These are phyloP conservation scores for Botryosphaeria dothidea DNA, from an alignment of 2,329 filamentous ascomycete species.

Conservation along the genomic window DNA sequence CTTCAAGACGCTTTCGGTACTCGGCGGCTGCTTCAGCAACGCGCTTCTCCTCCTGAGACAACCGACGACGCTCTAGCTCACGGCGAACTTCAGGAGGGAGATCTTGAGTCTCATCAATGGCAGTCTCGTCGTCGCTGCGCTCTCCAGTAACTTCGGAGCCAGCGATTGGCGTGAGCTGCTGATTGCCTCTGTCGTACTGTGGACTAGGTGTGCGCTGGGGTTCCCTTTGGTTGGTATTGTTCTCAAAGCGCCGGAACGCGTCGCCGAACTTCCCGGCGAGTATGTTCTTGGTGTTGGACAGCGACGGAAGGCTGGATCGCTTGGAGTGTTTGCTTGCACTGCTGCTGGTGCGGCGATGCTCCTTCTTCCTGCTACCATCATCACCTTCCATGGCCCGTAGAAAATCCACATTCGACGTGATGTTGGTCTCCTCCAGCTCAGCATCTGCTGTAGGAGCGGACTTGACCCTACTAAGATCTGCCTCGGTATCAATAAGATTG, in stretches of 20 bases:
- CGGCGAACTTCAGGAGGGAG: constrained; percentile 85
- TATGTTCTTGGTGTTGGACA: constrained; percentile 76
- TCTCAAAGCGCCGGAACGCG: constrained; percentile 88
- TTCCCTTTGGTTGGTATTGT: constrained; percentile 34
- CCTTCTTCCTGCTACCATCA: constrained; percentile 55
- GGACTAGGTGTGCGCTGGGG: constrained; percentile 30
- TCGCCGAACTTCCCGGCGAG: constrained; percentile 90
- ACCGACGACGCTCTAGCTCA: constrained; percentile 78
- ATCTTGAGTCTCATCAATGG: constrained; percentile 66
- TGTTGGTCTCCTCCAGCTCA: constrained; percentile 58
- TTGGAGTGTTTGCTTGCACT: constrained; percentile 66
- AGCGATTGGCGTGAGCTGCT: constrained; percentile 63
- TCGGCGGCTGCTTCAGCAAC: constrained; percentile 88
- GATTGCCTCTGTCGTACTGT: constrained; percentile 26
- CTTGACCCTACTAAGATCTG: constrained; percentile 21
- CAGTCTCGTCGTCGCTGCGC: constrained; percentile 66
- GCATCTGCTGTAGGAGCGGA: constrained; percentile 36
- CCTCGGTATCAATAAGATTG: constrained; percentile 22
- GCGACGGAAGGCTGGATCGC: constrained; percentile 70
- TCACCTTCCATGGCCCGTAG: constrained; percentile 70
- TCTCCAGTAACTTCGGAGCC: constrained; percentile 74
- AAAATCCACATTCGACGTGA: constrained; percentile 80
- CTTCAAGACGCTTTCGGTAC: constrained; percentile 74
- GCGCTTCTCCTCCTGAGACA: constrained; percentile 85
- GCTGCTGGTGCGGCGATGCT: constrained; percentile 53